These are phyloP conservation scores for Paraurostyla sp. DNA, from an alignment of 73 alveolate genomes.

Conservation along the genomic window DNA sequence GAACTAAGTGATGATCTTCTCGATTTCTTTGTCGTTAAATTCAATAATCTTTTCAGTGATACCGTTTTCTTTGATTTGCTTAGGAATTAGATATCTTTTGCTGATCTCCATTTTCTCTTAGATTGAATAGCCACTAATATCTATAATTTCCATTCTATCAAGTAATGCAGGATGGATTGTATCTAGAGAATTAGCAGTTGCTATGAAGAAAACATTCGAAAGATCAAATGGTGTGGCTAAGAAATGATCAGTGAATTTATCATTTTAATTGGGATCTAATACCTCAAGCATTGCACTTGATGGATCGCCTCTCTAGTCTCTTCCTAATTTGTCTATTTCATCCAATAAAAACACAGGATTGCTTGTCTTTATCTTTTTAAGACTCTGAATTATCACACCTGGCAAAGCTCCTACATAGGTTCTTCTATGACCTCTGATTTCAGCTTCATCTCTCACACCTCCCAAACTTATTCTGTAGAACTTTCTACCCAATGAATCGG, in stretches of 20 bases:
- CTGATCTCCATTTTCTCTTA: slow-evolving; percentile 93
- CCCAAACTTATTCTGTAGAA: slow-evolving; percentile 96
- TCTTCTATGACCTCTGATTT: slow-evolving; percentile 96
- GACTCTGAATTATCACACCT: slow-evolving; percentile 92
- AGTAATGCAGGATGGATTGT: slow-evolving; percentile 91
- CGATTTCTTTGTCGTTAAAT: slow-evolving; percentile 66
- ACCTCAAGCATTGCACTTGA: slow-evolving; percentile 96
- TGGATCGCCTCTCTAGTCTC: slow-evolving; percentile 95
- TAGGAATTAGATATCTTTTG: slow-evolving; percentile 88
- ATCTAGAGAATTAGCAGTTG: slow-evolving; percentile 90
- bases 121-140: slow-evolving; percentile 87
- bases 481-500: slow-evolving; percentile 92
- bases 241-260: slow-evolving; percentile 92
- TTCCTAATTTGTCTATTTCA: slow-evolving; percentile 95
- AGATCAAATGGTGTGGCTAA: slow-evolving; percentile 87
- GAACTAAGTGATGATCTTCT: slow-evolving; percentile 71
- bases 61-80: slow-evolving; percentile 89
- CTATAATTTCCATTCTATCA: slow-evolving; percentile 97
- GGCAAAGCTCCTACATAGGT: slow-evolving; percentile 97
- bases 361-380: slow-evolving; percentile 82
- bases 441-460: slow-evolving; percentile 96
- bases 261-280: slow-evolving; percentile 94
- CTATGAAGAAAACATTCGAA: slow-evolving; percentile 85
- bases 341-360: slow-evolving; percentile 97
- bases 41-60: slow-evolving; percentile 63